These are phyloP conservation scores for Xenoacremonium recifei DNA, from an alignment of 2,329 filamentous ascomycete species.

Conservation along the genomic window DNA sequence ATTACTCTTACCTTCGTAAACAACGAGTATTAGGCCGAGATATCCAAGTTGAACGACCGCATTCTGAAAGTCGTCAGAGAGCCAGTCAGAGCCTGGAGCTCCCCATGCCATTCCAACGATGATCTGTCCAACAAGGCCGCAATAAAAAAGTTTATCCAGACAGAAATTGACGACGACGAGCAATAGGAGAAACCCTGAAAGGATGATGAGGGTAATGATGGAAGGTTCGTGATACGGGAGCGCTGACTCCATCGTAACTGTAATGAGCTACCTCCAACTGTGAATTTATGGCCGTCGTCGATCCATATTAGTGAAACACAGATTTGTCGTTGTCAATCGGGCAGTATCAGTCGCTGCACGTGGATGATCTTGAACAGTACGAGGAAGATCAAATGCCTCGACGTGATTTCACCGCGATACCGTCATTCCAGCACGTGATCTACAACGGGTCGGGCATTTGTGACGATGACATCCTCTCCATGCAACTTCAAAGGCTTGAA, in stretches of 20 bases:
- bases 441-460: too few relatives aligned
- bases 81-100: slow-evolving; percentile 60
- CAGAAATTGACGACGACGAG: slow-evolving; percentile 58
- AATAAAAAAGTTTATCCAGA: slow-evolving; percentile 62
- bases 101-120: slow-evolving; percentile 71
- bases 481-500: too few relatives aligned
- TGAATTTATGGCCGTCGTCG: background rate
- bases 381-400: too few relatives aligned
- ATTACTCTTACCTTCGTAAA: slow-evolving; percentile 58
- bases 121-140: slow-evolving; percentile 70
- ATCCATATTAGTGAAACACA: background rate
- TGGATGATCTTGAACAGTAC: too few relatives aligned
- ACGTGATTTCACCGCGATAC: too few relatives aligned
- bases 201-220: slow-evolving; percentile 58
- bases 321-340: too few relatives aligned
- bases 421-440: too few relatives aligned
- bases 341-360: too few relatives aligned
- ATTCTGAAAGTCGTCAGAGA: slow-evolving; percentile 50
- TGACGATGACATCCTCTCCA: too few relatives aligned
- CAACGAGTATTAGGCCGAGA: slow-evolving; percentile 67
- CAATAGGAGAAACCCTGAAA: slow-evolving; percentile 60
- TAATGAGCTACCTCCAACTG: too few relatives aligned
- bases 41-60: slow-evolving; percentile 67
- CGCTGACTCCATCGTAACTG: slow-evolving; percentile 20
- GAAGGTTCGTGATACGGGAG: slow-evolving; percentile 62